A percentile compares a stretch with the other conserved stretches of the same genome.
Evolutionary conservation across 2,329 filamentous ascomycete genomes (phyloP).

Genomic region (Cladosporium sp.): DNA sequence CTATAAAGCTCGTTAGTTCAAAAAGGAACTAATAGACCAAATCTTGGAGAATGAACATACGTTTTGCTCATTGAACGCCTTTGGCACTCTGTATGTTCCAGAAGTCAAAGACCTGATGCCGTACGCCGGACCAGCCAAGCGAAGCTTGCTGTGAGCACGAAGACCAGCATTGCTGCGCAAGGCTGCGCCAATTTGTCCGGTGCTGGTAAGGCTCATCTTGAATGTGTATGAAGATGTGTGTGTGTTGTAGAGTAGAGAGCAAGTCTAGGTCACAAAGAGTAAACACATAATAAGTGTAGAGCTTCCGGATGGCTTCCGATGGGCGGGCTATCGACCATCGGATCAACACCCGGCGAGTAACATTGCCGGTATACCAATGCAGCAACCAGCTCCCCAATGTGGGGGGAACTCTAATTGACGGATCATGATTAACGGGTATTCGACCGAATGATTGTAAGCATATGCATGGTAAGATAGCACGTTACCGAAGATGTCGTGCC

Average conservation of each 20-base stretch:
- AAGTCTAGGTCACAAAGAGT: not conserved
- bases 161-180: slow-evolving; percentile 8
- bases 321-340: too few relatives aligned
- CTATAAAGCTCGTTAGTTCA: slow-evolving; percentile 45
- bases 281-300: not conserved
- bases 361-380: too few relatives aligned
- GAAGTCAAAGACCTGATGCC: slow-evolving; percentile 5
- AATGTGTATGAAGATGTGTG: not conserved
- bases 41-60: too few relatives aligned
- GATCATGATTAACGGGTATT: too few relatives aligned
- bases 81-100: slow-evolving; percentile 8
- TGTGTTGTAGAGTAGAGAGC: not conserved
- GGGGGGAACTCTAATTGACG: too few relatives aligned
- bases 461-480: too few relatives aligned
- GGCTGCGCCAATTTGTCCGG: not conserved
- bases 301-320: too few relatives aligned
- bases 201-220: slow-evolving; percentile 7
- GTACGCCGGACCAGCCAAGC: not conserved
- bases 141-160: slow-evolving; percentile 2
- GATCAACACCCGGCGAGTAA: too few relatives aligned
- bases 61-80: slow-evolving; percentile 8
- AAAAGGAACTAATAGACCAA: too few relatives aligned
- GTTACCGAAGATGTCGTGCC: too few relatives aligned
- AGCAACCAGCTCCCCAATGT: too few relatives aligned
- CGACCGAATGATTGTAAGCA: too few relatives aligned